These are phyloP conservation scores for Monosporozyma yasuniensis DNA, from an alignment of 805 yeast species.

Conservation along the genomic window DNA sequence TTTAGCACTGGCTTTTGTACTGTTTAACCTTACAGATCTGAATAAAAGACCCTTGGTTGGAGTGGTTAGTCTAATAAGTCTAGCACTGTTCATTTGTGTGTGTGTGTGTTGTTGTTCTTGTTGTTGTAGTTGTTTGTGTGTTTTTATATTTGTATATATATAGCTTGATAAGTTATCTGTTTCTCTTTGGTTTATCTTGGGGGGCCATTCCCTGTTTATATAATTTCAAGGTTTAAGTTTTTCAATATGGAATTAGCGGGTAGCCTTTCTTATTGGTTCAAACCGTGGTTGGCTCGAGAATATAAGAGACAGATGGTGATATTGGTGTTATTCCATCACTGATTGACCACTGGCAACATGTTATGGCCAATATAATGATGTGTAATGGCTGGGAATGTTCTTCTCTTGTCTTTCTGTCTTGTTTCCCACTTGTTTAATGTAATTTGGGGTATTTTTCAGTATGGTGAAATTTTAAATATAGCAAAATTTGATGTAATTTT, in stretches of 20 bases:
- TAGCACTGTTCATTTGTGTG: not conserved
- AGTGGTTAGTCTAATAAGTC: not conserved
- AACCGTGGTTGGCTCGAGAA: not conserved
- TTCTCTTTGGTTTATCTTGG: not conserved
- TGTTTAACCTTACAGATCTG: not conserved
- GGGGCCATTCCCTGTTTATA: not conserved
- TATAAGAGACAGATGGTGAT: too few species aligned
- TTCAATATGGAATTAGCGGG: not conserved
- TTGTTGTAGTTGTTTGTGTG: not conserved
- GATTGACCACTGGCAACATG: too few species aligned
- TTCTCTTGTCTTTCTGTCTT: not conserved
- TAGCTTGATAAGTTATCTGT: not conserved
- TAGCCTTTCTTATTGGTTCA: not conserved
- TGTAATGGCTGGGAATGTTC: too few species aligned
- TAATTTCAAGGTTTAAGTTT: not conserved
- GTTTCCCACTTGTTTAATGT: too few species aligned
- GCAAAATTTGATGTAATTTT: slow-evolving; percentile 8
- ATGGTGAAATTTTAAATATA: not conserved
- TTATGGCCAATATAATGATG: too few species aligned
- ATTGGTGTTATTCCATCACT: too few species aligned
- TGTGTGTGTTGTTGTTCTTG: not conserved
- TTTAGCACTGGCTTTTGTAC: slow-evolving; percentile 27
- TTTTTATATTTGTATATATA: not conserved
- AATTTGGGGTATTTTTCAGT: not conserved
- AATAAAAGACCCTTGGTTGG: not conserved